These are phyloP conservation scores for Jackrogersella multiformis DNA, from an alignment of 495 filamentous ascomycete genomes.

Conservation along the genomic window DNA sequence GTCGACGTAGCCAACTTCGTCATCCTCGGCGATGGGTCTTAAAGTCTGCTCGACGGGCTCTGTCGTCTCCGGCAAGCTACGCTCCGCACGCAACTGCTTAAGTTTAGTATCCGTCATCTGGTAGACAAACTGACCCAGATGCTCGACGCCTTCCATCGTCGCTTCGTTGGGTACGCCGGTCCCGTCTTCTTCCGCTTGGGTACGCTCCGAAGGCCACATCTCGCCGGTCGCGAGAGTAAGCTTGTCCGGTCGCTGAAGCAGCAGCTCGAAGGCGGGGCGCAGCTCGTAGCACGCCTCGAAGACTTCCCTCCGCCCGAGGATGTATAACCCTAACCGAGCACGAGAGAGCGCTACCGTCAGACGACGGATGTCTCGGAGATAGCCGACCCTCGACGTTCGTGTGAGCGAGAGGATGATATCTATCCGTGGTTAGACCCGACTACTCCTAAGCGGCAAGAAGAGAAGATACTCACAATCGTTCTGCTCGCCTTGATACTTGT, in stretches of 20 bases:
- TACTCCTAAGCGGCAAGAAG: background rate
- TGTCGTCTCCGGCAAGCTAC: slow-evolving; percentile 45
- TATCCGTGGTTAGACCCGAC: slow-evolving; percentile 51
- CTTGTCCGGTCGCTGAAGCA: slow-evolving; percentile 78
- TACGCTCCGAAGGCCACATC: slow-evolving; percentile 77
- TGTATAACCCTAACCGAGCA: slow-evolving; percentile 89
- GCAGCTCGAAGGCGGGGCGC: slow-evolving; percentile 78
- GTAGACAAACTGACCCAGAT: slow-evolving; percentile 95
- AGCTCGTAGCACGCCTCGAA: slow-evolving; percentile 92
- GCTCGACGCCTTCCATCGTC: slow-evolving; percentile 90
- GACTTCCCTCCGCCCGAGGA: slow-evolving; percentile 87
- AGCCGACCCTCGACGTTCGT: slow-evolving; percentile 88
- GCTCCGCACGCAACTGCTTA: slow-evolving; percentile 57
- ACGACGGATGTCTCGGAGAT: slow-evolving; percentile 90
- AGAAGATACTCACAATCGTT: slow-evolving; percentile 83
- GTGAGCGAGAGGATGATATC: slow-evolving; percentile 93
- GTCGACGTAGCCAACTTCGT: slow-evolving; percentile 45
- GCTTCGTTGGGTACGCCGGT: slow-evolving; percentile 58
- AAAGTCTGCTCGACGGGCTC: slow-evolving; percentile 24
- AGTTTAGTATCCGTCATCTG: slow-evolving; percentile 94
- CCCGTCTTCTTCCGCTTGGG: slow-evolving; percentile 65
- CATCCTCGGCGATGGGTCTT: slow-evolving; percentile 51
- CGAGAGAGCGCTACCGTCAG: slow-evolving; percentile 97
- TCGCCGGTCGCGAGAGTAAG: slow-evolving; percentile 83
- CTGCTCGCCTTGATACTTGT: slow-evolving; percentile 99